phyloP scores from a whole-genome alignment of 768 basidiomycete species.

The Suillus hirtellus region DNA sequence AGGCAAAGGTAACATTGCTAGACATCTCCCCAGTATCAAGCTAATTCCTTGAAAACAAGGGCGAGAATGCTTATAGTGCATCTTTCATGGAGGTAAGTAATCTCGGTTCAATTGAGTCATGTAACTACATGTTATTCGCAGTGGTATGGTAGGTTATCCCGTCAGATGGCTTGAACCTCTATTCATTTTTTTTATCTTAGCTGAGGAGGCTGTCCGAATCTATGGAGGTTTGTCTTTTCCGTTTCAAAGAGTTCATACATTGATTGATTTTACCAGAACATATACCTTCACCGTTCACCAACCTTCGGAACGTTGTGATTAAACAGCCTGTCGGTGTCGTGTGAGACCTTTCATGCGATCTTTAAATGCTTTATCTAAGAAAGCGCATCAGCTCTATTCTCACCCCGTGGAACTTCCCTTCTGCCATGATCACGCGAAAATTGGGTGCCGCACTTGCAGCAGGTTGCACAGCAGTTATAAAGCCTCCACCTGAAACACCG shows the following conservation, averaged over 20 bases:
- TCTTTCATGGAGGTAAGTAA: slow-evolving; percentile 75
- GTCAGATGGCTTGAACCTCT: neutral
- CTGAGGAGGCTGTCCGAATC: slow-evolving; percentile 88
- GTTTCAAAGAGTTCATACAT: neutral
- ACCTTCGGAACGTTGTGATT: slow-evolving; percentile 81
- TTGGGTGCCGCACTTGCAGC: slow-evolving; percentile 87
- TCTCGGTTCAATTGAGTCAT: slow-evolving; percentile 9
- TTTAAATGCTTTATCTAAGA: slow-evolving; percentile 4
- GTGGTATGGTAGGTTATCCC: slow-evolving; percentile 72
- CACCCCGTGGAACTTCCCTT: slow-evolving; percentile 94
- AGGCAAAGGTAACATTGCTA: slow-evolving; percentile 61
- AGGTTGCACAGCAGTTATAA: slow-evolving; percentile 95
- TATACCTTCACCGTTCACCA: slow-evolving; percentile 72
- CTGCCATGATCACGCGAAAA: slow-evolving; percentile 93
- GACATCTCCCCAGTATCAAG: neutral
- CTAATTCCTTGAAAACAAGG: slow-evolving; percentile 37
- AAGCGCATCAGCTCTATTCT: slow-evolving; percentile 59
- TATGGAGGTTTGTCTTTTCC: slow-evolving; percentile 68
- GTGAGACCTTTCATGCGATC: slow-evolving; percentile 31
- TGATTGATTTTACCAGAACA: slow-evolving; percentile 51
- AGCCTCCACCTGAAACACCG: slow-evolving; percentile 93
- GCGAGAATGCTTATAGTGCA: slow-evolving; percentile 83
- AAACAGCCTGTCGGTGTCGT: slow-evolving; percentile 85
- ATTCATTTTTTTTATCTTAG: slow-evolving; percentile 38
- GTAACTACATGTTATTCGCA: slow-evolving; percentile 29